phyloP scores from a whole-genome alignment of 306 rosid genomes.

The Cicer pinnatifidum region DNA sequence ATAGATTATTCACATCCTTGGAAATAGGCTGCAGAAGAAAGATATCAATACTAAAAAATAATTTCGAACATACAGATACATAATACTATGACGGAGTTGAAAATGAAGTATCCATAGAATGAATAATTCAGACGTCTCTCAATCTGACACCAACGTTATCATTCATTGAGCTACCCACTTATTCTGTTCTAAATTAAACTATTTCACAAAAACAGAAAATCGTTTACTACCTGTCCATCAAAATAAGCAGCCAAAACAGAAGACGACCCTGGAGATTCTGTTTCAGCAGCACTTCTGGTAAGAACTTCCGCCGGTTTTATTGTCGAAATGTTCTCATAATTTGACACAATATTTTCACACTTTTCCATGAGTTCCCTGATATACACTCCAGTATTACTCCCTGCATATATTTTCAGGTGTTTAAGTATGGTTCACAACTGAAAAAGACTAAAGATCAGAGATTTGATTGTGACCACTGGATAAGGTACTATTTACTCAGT shows the following conservation, averaged over 20 bases:
- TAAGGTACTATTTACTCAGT: conserved; percentile 27
- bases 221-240: conserved; percentile 83
- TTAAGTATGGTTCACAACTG: conserved; percentile 20
- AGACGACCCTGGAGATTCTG: conserved; percentile 64
- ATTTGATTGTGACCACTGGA: conserved; percentile 11
- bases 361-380: conserved; percentile 67
- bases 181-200: conserved; percentile 10
- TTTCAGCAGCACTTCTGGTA: conserved; percentile 54
- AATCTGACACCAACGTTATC: conserved; percentile 11
- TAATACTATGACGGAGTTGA: background rate
- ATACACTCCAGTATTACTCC: conserved; percentile 56
- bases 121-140: conserved; percentile 18
- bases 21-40: background rate
- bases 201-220: conserved; percentile 15
- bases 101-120: conserved; percentile 24
- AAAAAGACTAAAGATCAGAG: conserved; percentile 31
- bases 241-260: conserved; percentile 65
- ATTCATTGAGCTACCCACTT: conserved; percentile 26
- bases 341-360: conserved; percentile 57
- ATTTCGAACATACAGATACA: background rate
- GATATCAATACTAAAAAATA: conserved; percentile 13
- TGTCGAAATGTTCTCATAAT: conserved; percentile 44
- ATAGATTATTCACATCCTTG: conserved; percentile 30
- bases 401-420: conserved; percentile 44
- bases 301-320: conserved; percentile 64